phyloP scores from a whole-genome alignment of 208 protist species.

The Leishmania amazonensis region DNA sequence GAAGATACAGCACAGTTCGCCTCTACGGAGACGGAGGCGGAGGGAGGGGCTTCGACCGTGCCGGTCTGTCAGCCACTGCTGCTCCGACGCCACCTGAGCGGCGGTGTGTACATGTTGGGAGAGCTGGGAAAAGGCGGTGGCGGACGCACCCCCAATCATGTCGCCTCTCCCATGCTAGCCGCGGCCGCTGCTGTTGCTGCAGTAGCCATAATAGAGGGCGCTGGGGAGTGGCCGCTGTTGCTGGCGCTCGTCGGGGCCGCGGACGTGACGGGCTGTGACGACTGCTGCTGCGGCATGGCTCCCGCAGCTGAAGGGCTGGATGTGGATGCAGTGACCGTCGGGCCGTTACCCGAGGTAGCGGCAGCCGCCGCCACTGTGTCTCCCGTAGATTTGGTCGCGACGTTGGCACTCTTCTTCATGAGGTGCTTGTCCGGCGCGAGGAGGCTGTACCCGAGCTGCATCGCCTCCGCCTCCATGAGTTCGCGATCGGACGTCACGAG shows the following conservation, averaged over 20 bases:
- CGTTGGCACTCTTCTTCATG: slow-evolving; percentile 15
- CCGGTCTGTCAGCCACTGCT: not conserved
- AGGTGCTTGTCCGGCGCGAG: slow-evolving; percentile 49
- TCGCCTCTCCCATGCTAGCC: not conserved
- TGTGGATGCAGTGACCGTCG: not conserved
- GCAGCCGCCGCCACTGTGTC: not conserved
- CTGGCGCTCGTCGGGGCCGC: not conserved
- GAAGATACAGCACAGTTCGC: no score
- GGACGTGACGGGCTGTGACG: not conserved
- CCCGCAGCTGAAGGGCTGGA: not conserved
- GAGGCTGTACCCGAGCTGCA: slow-evolving; percentile 63
- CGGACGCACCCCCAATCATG: not conserved
- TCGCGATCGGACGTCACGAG: slow-evolving; percentile 66
- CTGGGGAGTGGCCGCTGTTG: not conserved
- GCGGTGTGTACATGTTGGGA: not conserved
- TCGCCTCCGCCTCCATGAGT: slow-evolving; percentile 58
- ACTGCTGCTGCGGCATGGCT: not conserved
- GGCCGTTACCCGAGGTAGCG: not conserved
- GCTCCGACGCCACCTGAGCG: not conserved
- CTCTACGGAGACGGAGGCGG: not conserved
- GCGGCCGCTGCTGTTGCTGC: not conserved
- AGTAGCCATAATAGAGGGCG: not conserved
- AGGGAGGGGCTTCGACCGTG: not conserved
- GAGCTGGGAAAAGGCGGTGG: not conserved
- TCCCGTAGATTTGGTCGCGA: not conserved